phyloP scores from a whole-genome alignment of 331 rosid species.

The Dryas integrifolia region DNA sequence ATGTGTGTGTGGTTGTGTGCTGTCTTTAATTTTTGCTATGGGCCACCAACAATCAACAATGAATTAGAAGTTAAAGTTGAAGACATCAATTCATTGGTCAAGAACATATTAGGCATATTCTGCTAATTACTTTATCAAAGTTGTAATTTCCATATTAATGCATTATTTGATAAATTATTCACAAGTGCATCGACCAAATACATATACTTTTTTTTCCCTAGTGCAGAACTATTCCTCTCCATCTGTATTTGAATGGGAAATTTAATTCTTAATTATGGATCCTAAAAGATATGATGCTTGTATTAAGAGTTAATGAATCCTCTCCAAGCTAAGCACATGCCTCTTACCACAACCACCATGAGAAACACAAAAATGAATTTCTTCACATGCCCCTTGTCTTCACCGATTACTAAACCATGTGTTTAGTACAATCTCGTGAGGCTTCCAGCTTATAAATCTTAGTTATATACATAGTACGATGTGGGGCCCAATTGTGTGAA shows the following conservation, averaged over 20 bases:
- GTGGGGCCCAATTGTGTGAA: no score
- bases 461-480: neutral
- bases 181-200: no score
- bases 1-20: neutral
- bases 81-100: neutral
- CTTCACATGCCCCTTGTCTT: conserved; percentile 1
- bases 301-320: neutral
- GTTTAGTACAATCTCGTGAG: neutral
- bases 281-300: neutral
- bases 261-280: neutral
- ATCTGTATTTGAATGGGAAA: neutral
- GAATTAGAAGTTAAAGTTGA: neutral
- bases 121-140: neutral
- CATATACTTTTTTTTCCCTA: no score
- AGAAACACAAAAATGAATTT: neutral
- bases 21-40: neutral
- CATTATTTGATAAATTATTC: neutral
- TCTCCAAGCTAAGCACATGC: neutral
- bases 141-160: neutral
- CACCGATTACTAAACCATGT: neutral
- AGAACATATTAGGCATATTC: neutral
- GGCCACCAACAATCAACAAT: neutral
- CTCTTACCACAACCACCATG: neutral
- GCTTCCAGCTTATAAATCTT: neutral
- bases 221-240: neutral